Percentiles rank a stretch among this genome's conserved stretches.
Conservation (phyloP, 202 grass and related monocot genomes). For the Cymbopogon flexuosus region DNA sequence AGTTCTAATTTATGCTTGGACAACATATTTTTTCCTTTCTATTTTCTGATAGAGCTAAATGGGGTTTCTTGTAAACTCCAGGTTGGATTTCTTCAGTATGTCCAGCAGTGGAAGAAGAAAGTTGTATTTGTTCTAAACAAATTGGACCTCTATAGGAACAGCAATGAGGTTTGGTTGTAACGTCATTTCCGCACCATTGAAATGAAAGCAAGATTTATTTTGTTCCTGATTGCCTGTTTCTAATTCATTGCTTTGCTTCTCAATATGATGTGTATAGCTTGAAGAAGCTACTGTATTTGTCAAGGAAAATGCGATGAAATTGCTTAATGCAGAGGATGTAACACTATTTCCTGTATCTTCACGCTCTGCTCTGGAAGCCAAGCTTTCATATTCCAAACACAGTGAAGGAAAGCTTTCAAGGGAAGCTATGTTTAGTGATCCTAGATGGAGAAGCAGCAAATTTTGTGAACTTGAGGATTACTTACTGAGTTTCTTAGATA, state of each 20-base stretch:
- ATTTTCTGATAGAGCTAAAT: conserved; percentile 15
- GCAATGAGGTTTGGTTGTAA: conserved; percentile 57
- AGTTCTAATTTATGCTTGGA: conserved; percentile 22
- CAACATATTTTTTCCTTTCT: background rate
- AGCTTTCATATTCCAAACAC: conserved; percentile 59
- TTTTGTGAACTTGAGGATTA: conserved; percentile 81
- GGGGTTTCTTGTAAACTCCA: conserved; percentile 36
- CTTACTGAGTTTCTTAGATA: conserved; percentile 87
- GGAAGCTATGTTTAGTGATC: conserved; percentile 50
- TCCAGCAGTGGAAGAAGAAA: conserved; percentile 99
- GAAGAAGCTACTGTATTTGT: conserved; percentile 85
- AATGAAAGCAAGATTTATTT: conserved; percentile 23
- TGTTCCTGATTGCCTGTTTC: conserved; percentile 18
- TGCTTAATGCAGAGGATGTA: conserved; percentile 74
- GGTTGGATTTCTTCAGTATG: conserved; percentile 88
- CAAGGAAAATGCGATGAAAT: conserved; percentile 68
- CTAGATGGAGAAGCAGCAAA: conserved; percentile 77
- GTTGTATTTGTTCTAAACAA: conserved; percentile 96
- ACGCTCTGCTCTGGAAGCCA: conserved; percentile 80
- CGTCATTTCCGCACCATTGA: conserved; percentile 27
- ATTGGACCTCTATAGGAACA: conserved; percentile 78
- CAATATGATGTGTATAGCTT: conserved; percentile 57
- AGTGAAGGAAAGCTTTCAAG: conserved; percentile 22
- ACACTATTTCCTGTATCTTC: conserved; percentile 84
- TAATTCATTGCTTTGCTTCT: conserved; percentile 33